Evolutionary conservation across 305 asterid species (phyloP).

Genomic region (Fraxinus greggii): DNA sequence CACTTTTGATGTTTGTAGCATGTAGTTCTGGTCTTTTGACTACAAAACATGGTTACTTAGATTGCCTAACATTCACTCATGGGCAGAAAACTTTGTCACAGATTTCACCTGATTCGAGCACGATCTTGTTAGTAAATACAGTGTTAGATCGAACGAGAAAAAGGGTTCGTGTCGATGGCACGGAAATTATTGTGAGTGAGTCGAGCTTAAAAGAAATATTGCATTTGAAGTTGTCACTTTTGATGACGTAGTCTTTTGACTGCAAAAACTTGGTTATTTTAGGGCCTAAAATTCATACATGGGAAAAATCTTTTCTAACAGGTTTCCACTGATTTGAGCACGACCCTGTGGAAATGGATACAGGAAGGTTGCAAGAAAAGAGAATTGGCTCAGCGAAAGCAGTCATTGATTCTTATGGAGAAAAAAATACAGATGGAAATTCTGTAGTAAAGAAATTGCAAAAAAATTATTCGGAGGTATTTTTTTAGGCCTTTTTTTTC

Average conservation of each 20-base stretch:
- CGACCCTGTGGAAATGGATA: conserved; percentile 24
- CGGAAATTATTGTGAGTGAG: neutral
- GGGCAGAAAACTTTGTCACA: neutral
- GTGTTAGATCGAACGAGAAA: neutral
- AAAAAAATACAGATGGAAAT: conserved; percentile 33
- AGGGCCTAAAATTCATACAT: neutral
- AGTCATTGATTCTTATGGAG: conserved; percentile 41
- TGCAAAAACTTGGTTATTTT: neutral
- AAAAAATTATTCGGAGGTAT: conserved; percentile 46
- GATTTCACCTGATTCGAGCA: neutral
- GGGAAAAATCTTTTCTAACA: neutral
- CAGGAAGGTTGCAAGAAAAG: conserved; percentile 24
- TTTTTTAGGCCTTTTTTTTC: neutral
- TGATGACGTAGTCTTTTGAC: neutral
- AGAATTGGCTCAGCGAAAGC: conserved; percentile 45
- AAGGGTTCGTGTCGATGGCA: neutral
- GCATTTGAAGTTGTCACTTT: neutral
- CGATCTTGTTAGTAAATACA: neutral
- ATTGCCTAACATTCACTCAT: neutral
- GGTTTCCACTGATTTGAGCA: neutral
- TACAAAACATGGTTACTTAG: neutral
- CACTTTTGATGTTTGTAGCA: no score
- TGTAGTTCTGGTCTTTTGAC: neutral
- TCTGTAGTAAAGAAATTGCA: conserved; percentile 34
- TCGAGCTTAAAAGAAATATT: neutral